Evolutionary conservation across 2,329 filamentous ascomycete genomes (phyloP), one percentile per base, ranked within the genome.

Genomic region (Cercospora sp.): DNA sequence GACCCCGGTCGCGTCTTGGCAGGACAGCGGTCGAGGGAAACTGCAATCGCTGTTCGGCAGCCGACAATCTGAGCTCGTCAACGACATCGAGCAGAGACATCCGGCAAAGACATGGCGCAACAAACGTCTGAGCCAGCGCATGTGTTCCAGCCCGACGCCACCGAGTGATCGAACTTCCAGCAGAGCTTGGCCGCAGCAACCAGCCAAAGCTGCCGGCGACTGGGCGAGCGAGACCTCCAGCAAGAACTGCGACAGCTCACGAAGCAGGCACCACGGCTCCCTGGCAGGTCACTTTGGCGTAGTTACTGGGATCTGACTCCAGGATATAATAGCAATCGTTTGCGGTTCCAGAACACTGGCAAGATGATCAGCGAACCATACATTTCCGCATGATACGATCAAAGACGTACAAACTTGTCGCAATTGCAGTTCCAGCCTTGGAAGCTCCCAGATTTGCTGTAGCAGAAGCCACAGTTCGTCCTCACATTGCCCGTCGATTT

Each of bases 401-500:
- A 57, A 18, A 13, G 55, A 66, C 64, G 23, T 45, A 66, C 64
- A 39, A 66, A 66, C 36, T 61, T 66, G 20, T 63, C 64, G 45
- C 64, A 66, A 45, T 61, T 62, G 31, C 64, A 66, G 39, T 66
- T 66, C 59, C 64, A 66, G 16, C 64, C 64, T 45, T 42, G 45
- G n/a, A 66, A 66, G 12, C 13, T 58, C 4, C 45, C 58, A 5
- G 57, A 42, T 6, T 6, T 18, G 31, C 64, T 31, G 33, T 66
- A 66, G 33, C 64, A 66, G 20, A 66, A 66, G 23, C 64, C 64
- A 23, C 64, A 66, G 16, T 66, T 66, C 30, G 64, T 62, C 33
- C 36, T 62, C 42, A 57, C 45, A 45, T 64, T 36, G 12, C 57
- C 48, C 2, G 64, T 62, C 20, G 58, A 62, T n/a, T 55, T 61